Conservation (phyloP, 345 rosid species). For the Rhizophora mangle region DNA sequence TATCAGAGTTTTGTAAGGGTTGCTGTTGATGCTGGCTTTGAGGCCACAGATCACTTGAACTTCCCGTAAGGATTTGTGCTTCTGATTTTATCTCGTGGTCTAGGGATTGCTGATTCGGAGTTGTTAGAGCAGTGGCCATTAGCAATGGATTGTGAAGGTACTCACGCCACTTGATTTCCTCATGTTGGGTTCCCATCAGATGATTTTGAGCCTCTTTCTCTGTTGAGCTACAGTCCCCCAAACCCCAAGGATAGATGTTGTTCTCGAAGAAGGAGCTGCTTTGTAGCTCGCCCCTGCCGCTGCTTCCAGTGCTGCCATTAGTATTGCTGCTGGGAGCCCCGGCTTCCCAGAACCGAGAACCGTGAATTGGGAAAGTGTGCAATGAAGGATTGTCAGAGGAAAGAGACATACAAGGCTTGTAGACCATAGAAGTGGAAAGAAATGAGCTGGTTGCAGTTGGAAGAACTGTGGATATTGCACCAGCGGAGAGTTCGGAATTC, state of each 20-base stretch:
- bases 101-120: conserved; percentile 51
- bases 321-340: conserved; percentile 33
- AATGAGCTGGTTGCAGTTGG: conserved; percentile 35
- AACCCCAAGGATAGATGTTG: conserved; percentile 52
- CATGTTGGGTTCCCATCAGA: conserved; percentile 32
- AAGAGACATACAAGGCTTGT: conserved; percentile 36
- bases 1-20: conserved; percentile 30
- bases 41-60: conserved; percentile 48
- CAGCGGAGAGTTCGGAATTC: conserved; percentile 39
- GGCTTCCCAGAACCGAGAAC: conserved; percentile 44
- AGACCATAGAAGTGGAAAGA: conserved; percentile 35
- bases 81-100: conserved; percentile 72
- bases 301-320: conserved; percentile 38
- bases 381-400: conserved; percentile 33
- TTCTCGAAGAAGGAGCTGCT: conserved; percentile 53
- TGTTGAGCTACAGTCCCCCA: conserved; percentile 42
- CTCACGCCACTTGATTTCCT: conserved; percentile 47
- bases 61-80: conserved; percentile 42
- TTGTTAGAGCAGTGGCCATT: conserved; percentile 55
- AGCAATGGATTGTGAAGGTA: conserved; percentile 43
- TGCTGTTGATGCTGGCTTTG: conserved; percentile 50
- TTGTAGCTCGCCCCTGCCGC: conserved; percentile 46
- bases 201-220: conserved; percentile 42
- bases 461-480: conserved; percentile 24
- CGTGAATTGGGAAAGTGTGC: conserved; percentile 27